A percentile compares a stretch with the other conserved stretches of the same genome.
These are phyloP conservation scores for Escallonia herrerae DNA, from an alignment of 129 eudicot genomes.

Conservation along the genomic window DNA sequence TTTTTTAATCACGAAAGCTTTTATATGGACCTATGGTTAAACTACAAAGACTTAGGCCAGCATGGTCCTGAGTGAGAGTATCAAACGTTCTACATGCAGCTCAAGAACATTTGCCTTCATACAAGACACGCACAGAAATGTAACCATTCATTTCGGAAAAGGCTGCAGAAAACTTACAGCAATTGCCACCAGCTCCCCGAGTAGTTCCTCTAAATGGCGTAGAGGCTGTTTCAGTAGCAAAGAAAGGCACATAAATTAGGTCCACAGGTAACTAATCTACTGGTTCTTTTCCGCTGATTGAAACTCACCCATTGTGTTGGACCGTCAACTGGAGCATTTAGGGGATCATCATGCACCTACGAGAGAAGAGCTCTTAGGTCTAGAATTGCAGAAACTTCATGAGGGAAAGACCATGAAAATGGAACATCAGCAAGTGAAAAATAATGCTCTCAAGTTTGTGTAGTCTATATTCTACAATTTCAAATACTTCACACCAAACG, in stretches of 20 bases:
- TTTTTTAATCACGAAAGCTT: no score
- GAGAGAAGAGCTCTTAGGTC: constrained; percentile 13
- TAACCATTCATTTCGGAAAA: no score
- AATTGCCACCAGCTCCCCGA: constrained; percentile 79
- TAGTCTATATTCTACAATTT: background rate
- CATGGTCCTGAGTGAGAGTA: no score
- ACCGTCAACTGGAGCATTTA: constrained; percentile 95
- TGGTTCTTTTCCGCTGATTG: constrained; percentile 6
- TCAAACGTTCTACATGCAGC: no score
- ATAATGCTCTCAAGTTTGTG: background rate
- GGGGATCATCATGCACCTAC: constrained; percentile 94
- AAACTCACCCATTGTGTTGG: constrained; percentile 95
- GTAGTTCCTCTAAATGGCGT: constrained; percentile 85
- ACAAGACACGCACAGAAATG: no score
- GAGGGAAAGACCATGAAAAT: background rate
- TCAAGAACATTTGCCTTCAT: no score
- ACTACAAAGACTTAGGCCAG: no score
- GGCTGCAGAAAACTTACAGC: constrained; percentile 55
- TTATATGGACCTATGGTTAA: no score
- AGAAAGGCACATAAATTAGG: constrained; percentile 8
- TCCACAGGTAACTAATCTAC: background rate
- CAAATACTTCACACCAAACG: background rate
- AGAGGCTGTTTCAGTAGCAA: constrained; percentile 53
- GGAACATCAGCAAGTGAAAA: background rate
- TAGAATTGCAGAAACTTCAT: background rate